These are phyloP conservation scores for Boletus fagicola DNA, from an alignment of 768 basidiomycete genomes.

Conservation along the genomic window DNA sequence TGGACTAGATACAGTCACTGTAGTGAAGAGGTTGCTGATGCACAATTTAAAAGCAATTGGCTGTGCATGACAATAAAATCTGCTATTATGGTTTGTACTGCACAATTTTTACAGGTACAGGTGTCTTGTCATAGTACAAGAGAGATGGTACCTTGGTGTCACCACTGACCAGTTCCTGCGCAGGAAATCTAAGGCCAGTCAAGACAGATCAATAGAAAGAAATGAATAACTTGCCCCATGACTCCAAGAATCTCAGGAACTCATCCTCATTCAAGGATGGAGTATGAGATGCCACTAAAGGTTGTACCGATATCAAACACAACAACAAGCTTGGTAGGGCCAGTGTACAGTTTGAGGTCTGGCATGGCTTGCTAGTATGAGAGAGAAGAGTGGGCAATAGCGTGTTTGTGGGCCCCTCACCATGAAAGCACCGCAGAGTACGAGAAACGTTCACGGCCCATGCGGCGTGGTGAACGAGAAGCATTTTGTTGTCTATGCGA, in stretches of 20 bases:
- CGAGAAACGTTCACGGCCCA: too few species aligned
- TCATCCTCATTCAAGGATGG: conserved; percentile 13
- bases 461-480: too few species aligned
- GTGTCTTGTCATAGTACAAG: conserved; percentile 42
- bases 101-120: too few species aligned
- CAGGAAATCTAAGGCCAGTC: conserved; percentile 35
- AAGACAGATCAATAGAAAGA: neutral
- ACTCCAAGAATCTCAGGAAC: conserved; percentile 14
- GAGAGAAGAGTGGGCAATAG: neutral
- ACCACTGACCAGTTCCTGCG: conserved; percentile 35
- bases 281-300: conserved; percentile 44
- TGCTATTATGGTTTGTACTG: too few species aligned
- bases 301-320: conserved; percentile 29
- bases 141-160: conserved; percentile 46
- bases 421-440: too few species aligned
- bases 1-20: too few species aligned
- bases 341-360: conserved; percentile 1
- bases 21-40: too few species aligned
- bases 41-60: too few species aligned
- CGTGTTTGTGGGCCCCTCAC: neutral
- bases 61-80: too few species aligned
- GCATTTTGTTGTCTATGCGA: too few species aligned
- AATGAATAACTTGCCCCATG: neutral
- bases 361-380: conserved; percentile 5
- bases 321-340: conserved; percentile 32